phyloP scores from a whole-genome alignment of 805 yeast species.

The Yamadazyma ubonensis region DNA sequence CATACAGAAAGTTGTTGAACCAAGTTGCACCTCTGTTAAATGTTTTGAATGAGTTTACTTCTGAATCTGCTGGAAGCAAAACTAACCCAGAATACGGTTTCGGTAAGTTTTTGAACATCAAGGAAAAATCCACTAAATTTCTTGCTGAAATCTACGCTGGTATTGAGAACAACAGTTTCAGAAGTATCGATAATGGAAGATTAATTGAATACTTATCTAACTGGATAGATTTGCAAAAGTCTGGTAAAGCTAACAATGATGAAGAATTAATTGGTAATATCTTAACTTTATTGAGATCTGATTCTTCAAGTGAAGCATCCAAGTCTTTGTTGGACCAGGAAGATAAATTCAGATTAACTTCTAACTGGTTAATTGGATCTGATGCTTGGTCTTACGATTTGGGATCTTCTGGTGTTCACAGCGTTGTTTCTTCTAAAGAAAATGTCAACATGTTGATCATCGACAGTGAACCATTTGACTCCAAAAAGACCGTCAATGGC shows the following conservation, averaged over 20 bases:
- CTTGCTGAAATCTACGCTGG: slow-evolving; percentile 45
- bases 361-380: slow-evolving; percentile 87
- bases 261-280: slow-evolving; percentile 28
- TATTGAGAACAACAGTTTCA: slow-evolving; percentile 44
- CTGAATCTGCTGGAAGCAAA: slow-evolving; percentile 41
- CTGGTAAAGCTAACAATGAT: slow-evolving; percentile 28
- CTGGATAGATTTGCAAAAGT: slow-evolving; percentile 53
- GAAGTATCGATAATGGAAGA: slow-evolving; percentile 43
- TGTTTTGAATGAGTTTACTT: slow-evolving; percentile 58
- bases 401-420: slow-evolving; percentile 90
- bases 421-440: slow-evolving; percentile 68
- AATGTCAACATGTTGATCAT: slow-evolving; percentile 82
- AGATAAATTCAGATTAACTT: slow-evolving; percentile 28
- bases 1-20: slow-evolving; percentile 70
- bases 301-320: slow-evolving; percentile 39
- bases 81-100: slow-evolving; percentile 84
- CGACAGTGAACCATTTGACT: slow-evolving; percentile 74
- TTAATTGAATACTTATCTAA: slow-evolving; percentile 59
- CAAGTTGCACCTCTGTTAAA: slow-evolving; percentile 53
- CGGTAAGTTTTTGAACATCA: slow-evolving; percentile 65
- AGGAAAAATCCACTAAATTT: slow-evolving; percentile 50
- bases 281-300: slow-evolving; percentile 38
- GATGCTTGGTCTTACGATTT: slow-evolving; percentile 95
- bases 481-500: slow-evolving; percentile 37
- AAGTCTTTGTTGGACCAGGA: slow-evolving; percentile 45